These are phyloP conservation scores for Crepidotus variabilis DNA, from an alignment of 768 basidiomycete genomes.

Conservation along the genomic window DNA sequence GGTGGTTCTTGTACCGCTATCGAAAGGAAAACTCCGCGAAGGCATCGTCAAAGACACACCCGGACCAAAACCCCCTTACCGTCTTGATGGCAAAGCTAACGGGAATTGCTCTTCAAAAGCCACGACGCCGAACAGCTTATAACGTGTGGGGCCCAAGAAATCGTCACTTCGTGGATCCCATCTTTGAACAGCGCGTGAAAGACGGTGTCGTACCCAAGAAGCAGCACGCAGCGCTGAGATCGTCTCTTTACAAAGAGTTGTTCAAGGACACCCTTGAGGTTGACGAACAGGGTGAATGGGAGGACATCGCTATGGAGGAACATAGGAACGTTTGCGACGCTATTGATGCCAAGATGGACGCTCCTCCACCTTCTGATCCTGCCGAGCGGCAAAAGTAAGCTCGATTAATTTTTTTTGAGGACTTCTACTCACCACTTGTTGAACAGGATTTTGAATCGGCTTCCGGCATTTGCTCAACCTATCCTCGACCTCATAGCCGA, in stretches of 20 bases:
- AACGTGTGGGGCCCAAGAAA: constrained; percentile 7
- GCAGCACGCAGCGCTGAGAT: too few species aligned
- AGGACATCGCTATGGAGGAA: too few species aligned
- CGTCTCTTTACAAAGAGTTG: too few species aligned
- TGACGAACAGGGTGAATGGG: too few species aligned
- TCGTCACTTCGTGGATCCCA: not conserved
- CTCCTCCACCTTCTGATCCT: too few species aligned
- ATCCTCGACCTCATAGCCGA: constrained; percentile 7
- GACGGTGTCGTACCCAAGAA: too few species aligned
- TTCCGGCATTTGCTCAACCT: constrained; percentile 3
- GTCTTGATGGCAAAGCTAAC: not conserved
- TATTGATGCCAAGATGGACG: too few species aligned
- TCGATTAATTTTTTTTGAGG: not conserved
- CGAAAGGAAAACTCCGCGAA: constrained; percentile 8
- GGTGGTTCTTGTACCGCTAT: constrained; percentile 12
- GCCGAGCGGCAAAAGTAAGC: not conserved
- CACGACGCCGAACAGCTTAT: not conserved
- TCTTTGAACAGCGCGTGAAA: too few species aligned
- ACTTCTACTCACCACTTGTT: not conserved
- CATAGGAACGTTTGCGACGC: too few species aligned
- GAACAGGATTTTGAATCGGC: constrained; percentile 1
- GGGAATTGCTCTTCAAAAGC: not conserved
- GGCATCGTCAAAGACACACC: not conserved
- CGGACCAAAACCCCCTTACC: not conserved
- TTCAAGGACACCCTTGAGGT: too few species aligned